phyloP scores from a whole-genome alignment of 2,329 filamentous ascomycete genomes.

The Aspergillus aculeatus region DNA sequence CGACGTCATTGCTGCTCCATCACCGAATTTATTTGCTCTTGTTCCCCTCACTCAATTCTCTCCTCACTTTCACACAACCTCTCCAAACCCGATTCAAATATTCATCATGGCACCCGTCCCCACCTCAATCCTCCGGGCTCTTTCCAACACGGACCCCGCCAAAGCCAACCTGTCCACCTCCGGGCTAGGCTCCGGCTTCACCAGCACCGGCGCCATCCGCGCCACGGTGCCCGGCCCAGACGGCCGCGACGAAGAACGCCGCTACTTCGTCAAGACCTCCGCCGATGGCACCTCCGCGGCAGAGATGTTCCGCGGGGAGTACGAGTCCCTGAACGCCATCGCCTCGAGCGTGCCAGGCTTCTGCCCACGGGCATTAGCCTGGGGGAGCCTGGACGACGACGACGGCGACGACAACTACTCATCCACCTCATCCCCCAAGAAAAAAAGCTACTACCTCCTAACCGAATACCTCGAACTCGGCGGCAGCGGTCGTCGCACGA shows the following conservation, averaged over 20 bases:
- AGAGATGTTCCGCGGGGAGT: conserved; percentile 64
- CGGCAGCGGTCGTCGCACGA: conserved; percentile 47
- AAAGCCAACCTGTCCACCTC: conserved; percentile 38
- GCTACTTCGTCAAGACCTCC: conserved; percentile 44
- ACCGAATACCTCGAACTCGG: conserved; percentile 78
- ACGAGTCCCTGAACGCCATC: conserved; percentile 80
- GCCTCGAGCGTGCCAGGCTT: conserved; percentile 68
- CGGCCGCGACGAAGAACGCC: conserved; percentile 26
- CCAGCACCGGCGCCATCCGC: conserved; percentile 43
- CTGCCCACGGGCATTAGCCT: conserved; percentile 72
- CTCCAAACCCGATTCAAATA: not conserved
- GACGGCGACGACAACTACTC: conserved; percentile 24
- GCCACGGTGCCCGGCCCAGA: conserved; percentile 27
- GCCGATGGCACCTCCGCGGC: conserved; percentile 31
- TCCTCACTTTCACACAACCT: not conserved
- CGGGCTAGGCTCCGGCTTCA: conserved; percentile 45
- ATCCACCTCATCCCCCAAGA: not conserved
- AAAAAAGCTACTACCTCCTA: conserved; percentile 54
- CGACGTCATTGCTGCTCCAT: conserved; percentile 9
- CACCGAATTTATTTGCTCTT: not conserved
- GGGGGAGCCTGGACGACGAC: conserved; percentile 57
- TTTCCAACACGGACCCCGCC: conserved; percentile 37
- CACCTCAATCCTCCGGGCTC: conserved; percentile 36
- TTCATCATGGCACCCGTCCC: conserved; percentile 32
- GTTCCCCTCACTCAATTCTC: not conserved